Base-by-base conservation (phyloP, 352 stramenopile species). In the Elongisporangium undulatum region DNA sequence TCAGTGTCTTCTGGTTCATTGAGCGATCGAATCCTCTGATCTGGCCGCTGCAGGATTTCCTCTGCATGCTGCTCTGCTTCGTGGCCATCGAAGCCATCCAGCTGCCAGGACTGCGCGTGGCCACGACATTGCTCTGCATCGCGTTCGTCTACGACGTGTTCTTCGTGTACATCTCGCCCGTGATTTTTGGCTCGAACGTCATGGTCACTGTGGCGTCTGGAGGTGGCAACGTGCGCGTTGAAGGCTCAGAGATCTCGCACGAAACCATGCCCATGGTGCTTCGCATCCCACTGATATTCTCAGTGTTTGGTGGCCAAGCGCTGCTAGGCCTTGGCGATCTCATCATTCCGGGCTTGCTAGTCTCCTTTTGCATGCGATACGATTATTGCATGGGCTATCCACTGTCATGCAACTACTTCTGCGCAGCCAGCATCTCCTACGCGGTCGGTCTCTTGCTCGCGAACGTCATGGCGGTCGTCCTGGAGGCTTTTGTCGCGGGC, bases 141-240 rank as follows among this genome's bases (percentile, higher is more conserved):
- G 90, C 92, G 1, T 97, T 97, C 67, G 74, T 94, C 53, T 98
- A 98, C 69, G 92, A 98, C 67, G 90, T 98, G 24, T 98, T 97
- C 67, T 97, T 97, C 72, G 90, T 97, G 26, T 97, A 97, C 74
- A 58, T 98, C 7, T 96, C 89, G 0, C 92, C 92, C 1, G 65
- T 85, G 7, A 59, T 96, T 3, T 94, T 95, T 53, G 74, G 76
- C 15, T 82, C 82, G 19, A 92, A 76, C 29, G 84, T 98, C 22
- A 98, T 98, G 92, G 81, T 98, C 20, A 89, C 91, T 57, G 92
- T 97, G 3, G 92, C 90, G 0, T 96, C 92, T 19, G 83, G 74
- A 29, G 86, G 82, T 50, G 64, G 56, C n/a, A 71, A 56, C 6
- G 64, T 58, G 12, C 58, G 49, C 7, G 53, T 59, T 3, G 55